A percentile compares a stretch with the other conserved stretches of the same genome.
These are phyloP conservation scores for Spathaspora passalidarum DNA, from an alignment of 805 yeast genomes.

Conservation along the genomic window DNA sequence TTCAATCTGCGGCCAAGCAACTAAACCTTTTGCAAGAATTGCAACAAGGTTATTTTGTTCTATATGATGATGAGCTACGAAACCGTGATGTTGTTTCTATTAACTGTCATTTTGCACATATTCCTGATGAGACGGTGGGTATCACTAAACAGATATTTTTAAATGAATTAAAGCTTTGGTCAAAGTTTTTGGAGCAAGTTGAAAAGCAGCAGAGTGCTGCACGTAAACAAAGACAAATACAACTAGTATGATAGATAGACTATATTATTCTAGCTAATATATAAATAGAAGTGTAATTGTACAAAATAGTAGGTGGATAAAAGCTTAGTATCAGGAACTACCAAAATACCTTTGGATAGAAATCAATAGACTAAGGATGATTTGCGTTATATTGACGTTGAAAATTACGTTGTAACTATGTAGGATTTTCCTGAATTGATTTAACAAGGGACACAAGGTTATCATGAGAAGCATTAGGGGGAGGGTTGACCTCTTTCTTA, in stretches of 20 bases:
- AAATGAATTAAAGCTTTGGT: constrained; percentile 1
- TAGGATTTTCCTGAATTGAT: constrained; percentile 32
- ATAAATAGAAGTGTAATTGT: neutral
- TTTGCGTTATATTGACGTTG: constrained; percentile 17
- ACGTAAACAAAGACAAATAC: too few species aligned
- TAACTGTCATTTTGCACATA: constrained; percentile 68
- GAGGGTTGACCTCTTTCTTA: constrained; percentile 46
- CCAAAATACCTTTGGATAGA: constrained; percentile 1
- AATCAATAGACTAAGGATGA: constrained; percentile 3
- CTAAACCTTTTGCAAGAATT: constrained; percentile 50
- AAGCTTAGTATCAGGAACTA: neutral
- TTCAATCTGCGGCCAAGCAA: constrained; percentile 45
- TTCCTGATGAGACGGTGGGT: constrained; percentile 55
- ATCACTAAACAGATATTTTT: constrained; percentile 55
- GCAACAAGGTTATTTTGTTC: constrained; percentile 32
- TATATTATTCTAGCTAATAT: neutral
- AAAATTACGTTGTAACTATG: constrained; percentile 17
- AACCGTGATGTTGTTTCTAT: constrained; percentile 71
- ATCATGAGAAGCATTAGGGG: constrained; percentile 43
- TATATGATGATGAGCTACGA: constrained; percentile 79
- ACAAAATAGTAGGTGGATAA: neutral
- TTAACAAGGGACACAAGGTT: constrained; percentile 47
- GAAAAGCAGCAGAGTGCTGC: neutral
- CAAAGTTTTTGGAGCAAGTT: neutral
- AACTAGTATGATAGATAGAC: neutral